Percentiles rank a stretch among this genome's conserved stretches.
Evolutionary conservation across 768 basidiomycete species (phyloP).

Genomic region (Butyriboletus loyo): DNA sequence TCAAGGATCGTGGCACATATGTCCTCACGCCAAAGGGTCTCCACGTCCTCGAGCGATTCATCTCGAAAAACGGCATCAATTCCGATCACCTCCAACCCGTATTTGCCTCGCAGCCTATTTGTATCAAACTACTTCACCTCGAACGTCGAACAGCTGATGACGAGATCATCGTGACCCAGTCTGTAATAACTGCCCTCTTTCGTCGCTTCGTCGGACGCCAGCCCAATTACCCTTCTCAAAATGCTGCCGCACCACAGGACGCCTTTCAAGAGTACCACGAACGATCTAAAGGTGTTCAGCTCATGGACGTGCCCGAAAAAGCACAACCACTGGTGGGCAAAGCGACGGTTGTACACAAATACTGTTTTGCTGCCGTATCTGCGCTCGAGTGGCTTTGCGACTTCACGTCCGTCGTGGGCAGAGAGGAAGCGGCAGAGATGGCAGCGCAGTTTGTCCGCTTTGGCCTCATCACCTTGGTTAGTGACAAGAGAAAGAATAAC

Average conservation of each 20-base stretch:
- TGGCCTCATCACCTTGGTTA: constrained; percentile 83
- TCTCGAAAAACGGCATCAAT: constrained; percentile 98
- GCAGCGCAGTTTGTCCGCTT: constrained; percentile 97
- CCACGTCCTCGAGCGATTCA: constrained; percentile 98
- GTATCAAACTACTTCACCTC: constrained; percentile 95
- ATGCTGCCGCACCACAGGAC: constrained; percentile 48
- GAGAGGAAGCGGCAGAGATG: constrained; percentile 97
- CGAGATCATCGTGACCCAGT: constrained; percentile 94
- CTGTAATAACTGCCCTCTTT: constrained; percentile 92
- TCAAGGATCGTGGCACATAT: constrained; percentile 98
- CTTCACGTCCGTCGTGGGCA: constrained; percentile 91
- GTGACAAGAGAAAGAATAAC: constrained; percentile 87
- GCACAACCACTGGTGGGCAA: constrained; percentile 51
- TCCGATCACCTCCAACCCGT: constrained; percentile 88
- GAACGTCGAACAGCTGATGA: constrained; percentile 91
- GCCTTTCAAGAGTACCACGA: constrained; percentile 74
- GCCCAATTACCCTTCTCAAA: constrained; percentile 68
- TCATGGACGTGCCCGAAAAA: constrained; percentile 71
- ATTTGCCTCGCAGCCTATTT: constrained; percentile 90
- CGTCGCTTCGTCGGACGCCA: constrained; percentile 88
- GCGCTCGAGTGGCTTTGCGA: constrained; percentile 98
- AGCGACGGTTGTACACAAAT: constrained; percentile 48
- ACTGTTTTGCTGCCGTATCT: constrained; percentile 82
- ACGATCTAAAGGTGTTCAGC: constrained; percentile 66
- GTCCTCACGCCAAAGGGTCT: constrained; percentile 95